These are phyloP conservation scores for Saccharomyces hybrid DNA, from an alignment of 1,139 yeast genomes.

Conservation along the genomic window DNA sequence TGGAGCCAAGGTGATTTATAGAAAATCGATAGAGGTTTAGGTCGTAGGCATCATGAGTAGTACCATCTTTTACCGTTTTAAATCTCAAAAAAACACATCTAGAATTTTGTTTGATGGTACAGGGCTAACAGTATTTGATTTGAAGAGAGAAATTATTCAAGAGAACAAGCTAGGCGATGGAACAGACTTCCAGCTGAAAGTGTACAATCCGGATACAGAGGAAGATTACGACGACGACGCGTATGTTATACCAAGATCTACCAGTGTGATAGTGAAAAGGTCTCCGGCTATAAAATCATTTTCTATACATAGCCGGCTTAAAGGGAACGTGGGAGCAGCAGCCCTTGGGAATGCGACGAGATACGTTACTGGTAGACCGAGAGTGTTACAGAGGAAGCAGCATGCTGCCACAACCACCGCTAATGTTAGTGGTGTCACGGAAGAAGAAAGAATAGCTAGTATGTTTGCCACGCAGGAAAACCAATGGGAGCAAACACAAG, in stretches of 20 bases:
- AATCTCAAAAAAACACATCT: conserved; percentile 74
- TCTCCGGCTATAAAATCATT: conserved; percentile 54
- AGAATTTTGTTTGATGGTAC: conserved; percentile 91
- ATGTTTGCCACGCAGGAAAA: conserved; percentile 92
- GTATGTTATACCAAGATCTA: conserved; percentile 75
- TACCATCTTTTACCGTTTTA: conserved; percentile 78
- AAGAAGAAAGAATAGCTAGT: conserved; percentile 79
- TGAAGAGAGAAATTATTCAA: conserved; percentile 79
- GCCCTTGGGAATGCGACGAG: conserved; percentile 69
- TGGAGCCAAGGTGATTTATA: neutral
- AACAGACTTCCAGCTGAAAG: conserved; percentile 67
- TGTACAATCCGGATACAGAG: conserved; percentile 72
- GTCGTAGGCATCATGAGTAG: conserved; percentile 57
- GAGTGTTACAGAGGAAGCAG: conserved; percentile 38
- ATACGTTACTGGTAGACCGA: conserved; percentile 80
- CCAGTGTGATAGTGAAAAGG: conserved; percentile 73
- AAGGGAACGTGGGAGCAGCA: conserved; percentile 52
- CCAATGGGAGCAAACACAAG: conserved; percentile 94
- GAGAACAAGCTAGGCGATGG: conserved; percentile 81
- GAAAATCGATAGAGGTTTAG: neutral
- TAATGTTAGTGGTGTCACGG: conserved; percentile 41
- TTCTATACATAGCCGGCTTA: conserved; percentile 19
- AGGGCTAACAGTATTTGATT: conserved; percentile 87
- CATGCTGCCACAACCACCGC: conserved; percentile 12
- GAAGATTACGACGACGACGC: conserved; percentile 84